A percentile compares a stretch with the other conserved stretches of the same genome.
Evolutionary conservation across 106 monocot species (phyloP).

Genomic region (Dendrobium officinale): DNA sequence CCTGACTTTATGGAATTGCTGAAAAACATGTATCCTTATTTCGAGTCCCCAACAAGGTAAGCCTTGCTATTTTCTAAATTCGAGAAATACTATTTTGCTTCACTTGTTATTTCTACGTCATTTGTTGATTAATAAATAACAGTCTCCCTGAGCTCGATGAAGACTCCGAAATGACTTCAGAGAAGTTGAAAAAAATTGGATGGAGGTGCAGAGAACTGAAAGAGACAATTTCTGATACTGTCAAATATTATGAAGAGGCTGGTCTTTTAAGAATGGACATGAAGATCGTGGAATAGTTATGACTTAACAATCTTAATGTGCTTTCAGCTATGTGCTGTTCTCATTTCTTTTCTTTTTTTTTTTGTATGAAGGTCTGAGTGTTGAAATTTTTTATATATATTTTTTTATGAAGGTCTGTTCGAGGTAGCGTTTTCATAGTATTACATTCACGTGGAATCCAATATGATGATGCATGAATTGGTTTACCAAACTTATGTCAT

Average conservation of each 20-base stretch:
- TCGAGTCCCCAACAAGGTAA: conserved; percentile 21
- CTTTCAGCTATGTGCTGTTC: too few relatives aligned
- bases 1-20: conserved; percentile 20
- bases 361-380: too few relatives aligned
- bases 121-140: background rate
- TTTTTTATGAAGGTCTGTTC: too few relatives aligned
- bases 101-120: too few relatives aligned
- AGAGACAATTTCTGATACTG: conserved; percentile 22
- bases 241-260: conserved; percentile 21
- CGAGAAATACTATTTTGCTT: background rate
- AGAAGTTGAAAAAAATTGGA: conserved; percentile 31
- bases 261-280: conserved; percentile 14
- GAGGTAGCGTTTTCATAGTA: too few relatives aligned
- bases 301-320: too few relatives aligned
- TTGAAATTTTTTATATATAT: too few relatives aligned
- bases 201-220: conserved; percentile 27
- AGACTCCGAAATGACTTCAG: background rate
- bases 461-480: too few relatives aligned
- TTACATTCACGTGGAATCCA: too few relatives aligned
- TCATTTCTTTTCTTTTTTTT: too few relatives aligned
- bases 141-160: background rate
- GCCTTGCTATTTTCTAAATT: background rate
- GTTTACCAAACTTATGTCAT: too few relatives aligned
- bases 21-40: conserved; percentile 28
- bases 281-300: too few relatives aligned